Evolutionary conservation across 2,329 filamentous ascomycete genomes (phyloP).

Genomic region (Didymella arachidicola): DNA sequence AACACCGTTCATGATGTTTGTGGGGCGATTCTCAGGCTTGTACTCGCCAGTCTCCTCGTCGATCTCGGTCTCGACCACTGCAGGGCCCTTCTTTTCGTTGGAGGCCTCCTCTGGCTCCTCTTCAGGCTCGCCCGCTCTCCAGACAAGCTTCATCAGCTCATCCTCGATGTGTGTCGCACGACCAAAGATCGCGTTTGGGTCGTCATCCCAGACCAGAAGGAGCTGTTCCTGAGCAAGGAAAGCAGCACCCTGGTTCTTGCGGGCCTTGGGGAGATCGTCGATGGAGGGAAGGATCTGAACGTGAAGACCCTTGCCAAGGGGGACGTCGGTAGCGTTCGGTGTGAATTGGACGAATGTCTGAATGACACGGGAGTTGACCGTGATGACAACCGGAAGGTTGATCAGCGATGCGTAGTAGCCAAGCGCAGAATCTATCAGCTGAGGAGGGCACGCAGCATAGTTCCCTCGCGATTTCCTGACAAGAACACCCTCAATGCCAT

Average conservation of each 20-base stretch:
- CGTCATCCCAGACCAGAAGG: conserved; percentile 81
- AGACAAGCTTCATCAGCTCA: conserved; percentile 79
- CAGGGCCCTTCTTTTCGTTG: conserved; percentile 57
- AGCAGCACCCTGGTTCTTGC: conserved; percentile 80
- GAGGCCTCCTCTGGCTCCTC: conserved; percentile 64
- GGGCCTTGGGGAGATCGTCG: conserved; percentile 72
- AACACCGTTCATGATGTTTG: conserved; percentile 74
- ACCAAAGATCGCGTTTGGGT: conserved; percentile 71
- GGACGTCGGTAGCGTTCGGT: conserved; percentile 76
- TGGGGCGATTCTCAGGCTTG: conserved; percentile 69
- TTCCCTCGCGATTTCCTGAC: conserved; percentile 72
- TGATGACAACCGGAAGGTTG: conserved; percentile 80
- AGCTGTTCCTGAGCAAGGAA: conserved; percentile 76
- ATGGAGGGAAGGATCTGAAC: conserved; percentile 78
- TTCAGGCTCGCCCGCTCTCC: conserved; percentile 65
- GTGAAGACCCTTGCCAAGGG: conserved; percentile 76
- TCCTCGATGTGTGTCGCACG: conserved; percentile 75
- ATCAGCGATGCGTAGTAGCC: conserved; percentile 71
- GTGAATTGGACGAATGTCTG: conserved; percentile 79
- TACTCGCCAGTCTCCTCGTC: conserved; percentile 76
- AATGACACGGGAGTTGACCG: conserved; percentile 79
- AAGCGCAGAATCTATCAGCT: conserved; percentile 68
- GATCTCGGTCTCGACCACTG: conserved; percentile 63
- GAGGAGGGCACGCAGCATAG: conserved; percentile 76
- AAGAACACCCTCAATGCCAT: conserved; percentile 58